Percentiles rank a stretch among this genome's conserved stretches.
Evolutionary conservation across 805 yeast species (phyloP).

Genomic region (Nakazawaea sp.): DNA sequence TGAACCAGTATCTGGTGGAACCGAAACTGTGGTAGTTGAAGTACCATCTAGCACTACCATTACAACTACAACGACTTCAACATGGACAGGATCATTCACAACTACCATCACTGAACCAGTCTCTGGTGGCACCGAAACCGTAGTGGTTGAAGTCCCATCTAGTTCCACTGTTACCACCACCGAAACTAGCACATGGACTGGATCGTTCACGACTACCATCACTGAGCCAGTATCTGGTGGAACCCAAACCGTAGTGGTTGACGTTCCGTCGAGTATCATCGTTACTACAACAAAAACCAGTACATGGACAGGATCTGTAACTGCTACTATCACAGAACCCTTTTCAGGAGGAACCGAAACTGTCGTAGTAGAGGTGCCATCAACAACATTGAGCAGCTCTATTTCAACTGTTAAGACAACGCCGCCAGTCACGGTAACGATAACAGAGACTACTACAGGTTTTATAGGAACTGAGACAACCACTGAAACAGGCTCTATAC

Average conservation of each 20-base stretch:
- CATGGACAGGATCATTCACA: constrained; percentile 1
- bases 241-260: background rate
- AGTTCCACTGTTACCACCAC: background rate
- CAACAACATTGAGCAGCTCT: no score
- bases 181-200: background rate
- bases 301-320: background rate
- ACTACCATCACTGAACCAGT: background rate
- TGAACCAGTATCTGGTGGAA: background rate
- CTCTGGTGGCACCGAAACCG: background rate
- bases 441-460: no score
- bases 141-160: background rate
- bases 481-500: no score
- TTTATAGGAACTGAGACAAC: no score
- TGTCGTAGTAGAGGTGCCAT: background rate
- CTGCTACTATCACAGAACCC: background rate
- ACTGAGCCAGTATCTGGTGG: no score
- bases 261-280: background rate
- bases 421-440: no score
- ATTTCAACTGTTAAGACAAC: no score
- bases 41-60: background rate
- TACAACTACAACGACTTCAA: background rate
- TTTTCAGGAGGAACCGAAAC: background rate
- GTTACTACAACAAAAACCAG: background rate
- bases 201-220: background rate
- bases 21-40: background rate